Evolutionary conservation across 371 early-diverging fungal species (phyloP).

Genomic region (Capillidium heterosporum): DNA sequence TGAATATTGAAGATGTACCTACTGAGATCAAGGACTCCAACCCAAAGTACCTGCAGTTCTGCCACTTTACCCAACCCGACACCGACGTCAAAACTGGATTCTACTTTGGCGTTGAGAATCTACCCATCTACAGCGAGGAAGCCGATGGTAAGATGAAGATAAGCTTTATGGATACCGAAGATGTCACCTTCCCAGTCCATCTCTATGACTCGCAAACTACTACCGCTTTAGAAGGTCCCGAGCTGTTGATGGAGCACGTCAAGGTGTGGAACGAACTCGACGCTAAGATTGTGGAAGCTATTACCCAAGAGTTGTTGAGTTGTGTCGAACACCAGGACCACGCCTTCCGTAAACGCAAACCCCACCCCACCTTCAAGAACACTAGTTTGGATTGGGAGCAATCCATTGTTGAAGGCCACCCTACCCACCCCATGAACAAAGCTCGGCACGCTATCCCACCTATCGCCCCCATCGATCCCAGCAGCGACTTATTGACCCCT

Average conservation of each 20-base stretch:
- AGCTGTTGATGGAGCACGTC: not conserved
- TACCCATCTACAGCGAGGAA: not conserved
- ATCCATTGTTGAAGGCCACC: conserved; percentile 38
- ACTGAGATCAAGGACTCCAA: not conserved
- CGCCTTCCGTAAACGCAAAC: not conserved
- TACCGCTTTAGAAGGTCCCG: not conserved
- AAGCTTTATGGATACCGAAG: not conserved
- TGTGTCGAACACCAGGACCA: conserved; percentile 14
- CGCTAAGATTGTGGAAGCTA: not conserved
- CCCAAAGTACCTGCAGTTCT: not conserved
- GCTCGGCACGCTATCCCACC: conserved; percentile 38
- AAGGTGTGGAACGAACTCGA: not conserved
- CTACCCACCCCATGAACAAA: conserved; percentile 66
- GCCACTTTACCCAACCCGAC: not conserved
- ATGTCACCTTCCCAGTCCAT: not conserved
- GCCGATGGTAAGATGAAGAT: not conserved
- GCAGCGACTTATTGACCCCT: conserved; percentile 23
- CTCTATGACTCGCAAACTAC: not conserved
- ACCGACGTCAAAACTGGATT: not conserved
- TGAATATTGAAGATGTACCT: not conserved
- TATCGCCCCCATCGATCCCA: conserved; percentile 22
- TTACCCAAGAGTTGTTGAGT: conserved; percentile 14
- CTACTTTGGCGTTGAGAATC: not conserved
- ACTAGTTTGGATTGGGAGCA: conserved; percentile 4
- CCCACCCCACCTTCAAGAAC: not conserved